Conservation (phyloP, 225 moss, liverwort and hornwort genomes). For the Physcomitrellopsis africana region DNA sequence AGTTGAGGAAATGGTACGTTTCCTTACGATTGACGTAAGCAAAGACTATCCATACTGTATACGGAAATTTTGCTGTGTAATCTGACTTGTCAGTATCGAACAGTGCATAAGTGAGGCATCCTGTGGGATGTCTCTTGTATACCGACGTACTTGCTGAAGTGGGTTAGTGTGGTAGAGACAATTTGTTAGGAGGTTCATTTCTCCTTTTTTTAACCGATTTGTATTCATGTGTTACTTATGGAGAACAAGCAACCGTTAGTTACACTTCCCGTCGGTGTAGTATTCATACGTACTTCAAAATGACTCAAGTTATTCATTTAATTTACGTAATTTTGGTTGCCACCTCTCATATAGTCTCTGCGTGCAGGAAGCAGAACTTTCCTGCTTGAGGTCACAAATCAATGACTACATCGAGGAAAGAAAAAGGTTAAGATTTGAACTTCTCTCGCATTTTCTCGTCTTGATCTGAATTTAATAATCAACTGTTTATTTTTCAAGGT, state of each 20-base stretch:
- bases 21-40: background rate
- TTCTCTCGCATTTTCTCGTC: slow-evolving; percentile 3
- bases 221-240: too few species aligned
- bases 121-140: too few species aligned
- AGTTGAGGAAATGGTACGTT: slow-evolving; percentile 53
- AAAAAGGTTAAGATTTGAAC: slow-evolving; percentile 51
- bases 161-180: too few species aligned
- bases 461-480: background rate
- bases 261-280: too few species aligned
- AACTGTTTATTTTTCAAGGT: background rate
- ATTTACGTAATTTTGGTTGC: background rate
- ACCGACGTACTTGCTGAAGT: too few species aligned
- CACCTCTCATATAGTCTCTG: slow-evolving; percentile 16
- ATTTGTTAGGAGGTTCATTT: too few species aligned
- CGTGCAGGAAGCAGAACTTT: slow-evolving; percentile 78
- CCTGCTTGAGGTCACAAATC: slow-evolving; percentile 63
- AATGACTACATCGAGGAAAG: slow-evolving; percentile 67
- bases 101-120: too few species aligned
- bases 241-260: too few species aligned
- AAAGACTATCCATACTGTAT: background rate
- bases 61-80: background rate
- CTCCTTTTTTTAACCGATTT: too few species aligned
- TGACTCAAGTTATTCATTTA: background rate
- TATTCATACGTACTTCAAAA: too few species aligned
- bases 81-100: background rate